phyloP scores from a whole-genome alignment of 768 basidiomycete species.

The Mycena belliarum region DNA sequence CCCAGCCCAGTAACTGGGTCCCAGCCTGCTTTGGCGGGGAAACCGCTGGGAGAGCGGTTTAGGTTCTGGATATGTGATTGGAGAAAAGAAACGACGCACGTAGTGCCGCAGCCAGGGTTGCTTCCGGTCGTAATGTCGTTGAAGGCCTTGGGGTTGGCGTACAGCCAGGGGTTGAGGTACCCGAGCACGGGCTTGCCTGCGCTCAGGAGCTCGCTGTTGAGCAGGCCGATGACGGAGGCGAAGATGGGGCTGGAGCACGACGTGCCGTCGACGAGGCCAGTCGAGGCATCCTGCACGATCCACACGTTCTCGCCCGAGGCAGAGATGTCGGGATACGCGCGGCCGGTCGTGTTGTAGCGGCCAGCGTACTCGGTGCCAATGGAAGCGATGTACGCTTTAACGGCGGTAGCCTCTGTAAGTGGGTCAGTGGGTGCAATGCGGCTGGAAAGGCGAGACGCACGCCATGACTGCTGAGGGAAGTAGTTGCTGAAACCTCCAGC shows the following conservation, averaged over 20 bases:
- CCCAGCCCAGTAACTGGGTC: slow-evolving; percentile 41
- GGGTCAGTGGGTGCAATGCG: neutral
- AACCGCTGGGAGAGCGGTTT: slow-evolving; percentile 32
- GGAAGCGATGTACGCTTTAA: slow-evolving; percentile 19
- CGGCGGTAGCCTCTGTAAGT: slow-evolving; percentile 13
- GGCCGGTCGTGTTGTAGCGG: slow-evolving; percentile 17
- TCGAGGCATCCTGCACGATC: slow-evolving; percentile 26
- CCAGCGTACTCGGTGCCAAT: slow-evolving; percentile 19
- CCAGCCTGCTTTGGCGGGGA: slow-evolving; percentile 34
- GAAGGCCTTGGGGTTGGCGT: slow-evolving; percentile 33
- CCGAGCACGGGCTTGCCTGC: slow-evolving; percentile 32
- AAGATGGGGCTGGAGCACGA: slow-evolving; percentile 52
- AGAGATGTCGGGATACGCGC: slow-evolving; percentile 42
- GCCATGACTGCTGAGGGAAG: slow-evolving; percentile 29
- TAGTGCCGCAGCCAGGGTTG: slow-evolving; percentile 47
- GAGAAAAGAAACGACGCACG: slow-evolving; percentile 31
- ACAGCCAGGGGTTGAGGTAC: slow-evolving; percentile 37
- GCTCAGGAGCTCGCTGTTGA: slow-evolving; percentile 43
- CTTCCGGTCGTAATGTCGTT: slow-evolving; percentile 45
- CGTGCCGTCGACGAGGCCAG: slow-evolving; percentile 39
- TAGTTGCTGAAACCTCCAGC: slow-evolving; percentile 56
- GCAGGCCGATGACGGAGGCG: slow-evolving; percentile 43
- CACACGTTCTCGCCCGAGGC: slow-evolving; percentile 36
- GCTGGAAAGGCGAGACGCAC: neutral
- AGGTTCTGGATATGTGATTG: neutral